These are phyloP conservation scores for Cucurbita ficifolia DNA, from an alignment of 306 rosid species.

Conservation along the genomic window DNA sequence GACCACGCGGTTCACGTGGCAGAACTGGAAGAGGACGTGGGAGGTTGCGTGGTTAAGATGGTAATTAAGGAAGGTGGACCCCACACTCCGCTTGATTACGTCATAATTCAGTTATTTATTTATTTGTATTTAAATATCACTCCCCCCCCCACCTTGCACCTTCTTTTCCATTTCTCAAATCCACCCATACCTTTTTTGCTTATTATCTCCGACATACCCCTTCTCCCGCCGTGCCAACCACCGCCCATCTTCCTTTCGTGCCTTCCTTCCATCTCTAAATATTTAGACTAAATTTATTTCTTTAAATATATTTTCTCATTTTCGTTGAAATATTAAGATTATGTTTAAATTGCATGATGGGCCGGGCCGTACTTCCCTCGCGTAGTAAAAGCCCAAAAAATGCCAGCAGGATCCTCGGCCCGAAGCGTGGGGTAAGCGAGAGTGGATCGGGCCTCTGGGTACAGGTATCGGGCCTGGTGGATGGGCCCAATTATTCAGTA, in stretches of 20 bases:
- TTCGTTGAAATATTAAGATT: too few relatives aligned
- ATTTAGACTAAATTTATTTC: too few relatives aligned
- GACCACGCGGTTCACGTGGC: slow-evolving; percentile 7
- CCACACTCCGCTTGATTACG: neutral
- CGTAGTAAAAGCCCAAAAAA: too few relatives aligned
- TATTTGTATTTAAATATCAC: neutral
- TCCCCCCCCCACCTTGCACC: neutral
- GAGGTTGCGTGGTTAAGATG: slow-evolving; percentile 1
- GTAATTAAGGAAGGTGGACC: neutral
- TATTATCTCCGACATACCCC: neutral
- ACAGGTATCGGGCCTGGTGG: neutral
- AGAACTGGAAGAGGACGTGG: neutral
- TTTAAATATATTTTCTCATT: too few relatives aligned
- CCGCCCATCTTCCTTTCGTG: neutral
- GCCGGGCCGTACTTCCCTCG: neutral
- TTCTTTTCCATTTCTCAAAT: neutral
- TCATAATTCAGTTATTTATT: neutral
- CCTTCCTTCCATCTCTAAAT: neutral
- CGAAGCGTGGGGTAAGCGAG: too few relatives aligned
- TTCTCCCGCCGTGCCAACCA: neutral
- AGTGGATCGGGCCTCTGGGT: neutral
- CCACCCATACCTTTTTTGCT: neutral
- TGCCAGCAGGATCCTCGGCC: neutral
- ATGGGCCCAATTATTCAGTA: neutral
- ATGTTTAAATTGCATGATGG: neutral